phyloP scores from a whole-genome alignment of 768 basidiomycete species.

The Tulasnella sp. region DNA sequence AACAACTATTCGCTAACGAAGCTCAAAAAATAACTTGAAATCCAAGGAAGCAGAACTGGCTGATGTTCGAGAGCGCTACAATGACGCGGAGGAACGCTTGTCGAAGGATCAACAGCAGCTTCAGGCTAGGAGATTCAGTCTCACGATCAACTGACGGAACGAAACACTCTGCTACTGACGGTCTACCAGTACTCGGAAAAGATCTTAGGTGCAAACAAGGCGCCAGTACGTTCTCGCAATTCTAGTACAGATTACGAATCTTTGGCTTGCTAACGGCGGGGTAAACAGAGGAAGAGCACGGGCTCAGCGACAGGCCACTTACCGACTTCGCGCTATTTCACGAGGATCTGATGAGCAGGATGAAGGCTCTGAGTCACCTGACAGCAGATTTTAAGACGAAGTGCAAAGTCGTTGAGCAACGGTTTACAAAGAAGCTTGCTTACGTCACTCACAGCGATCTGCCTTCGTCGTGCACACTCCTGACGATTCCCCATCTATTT shows the following conservation, averaged over 20 bases:
- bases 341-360: conserved; percentile 79
- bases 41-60: conserved; percentile 58
- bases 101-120: conserved; percentile 72
- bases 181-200: conserved; percentile 94
- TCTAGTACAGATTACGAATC: background rate
- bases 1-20: background rate
- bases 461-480: background rate
- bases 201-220: conserved; percentile 83
- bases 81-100: conserved; percentile 69
- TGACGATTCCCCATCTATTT: background rate
- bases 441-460: conserved; percentile 21
- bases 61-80: conserved; percentile 46
- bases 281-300: conserved; percentile 29
- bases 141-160: conserved; percentile 84
- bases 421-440: conserved; percentile 58
- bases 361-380: conserved; percentile 77
- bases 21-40: conserved; percentile 36
- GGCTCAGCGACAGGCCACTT: conserved; percentile 81
- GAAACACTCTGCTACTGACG: conserved; percentile 81
- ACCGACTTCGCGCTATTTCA: conserved; percentile 92
- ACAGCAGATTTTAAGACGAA: conserved; percentile 80
- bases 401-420: conserved; percentile 64
- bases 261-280: background rate
- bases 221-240: conserved; percentile 43
- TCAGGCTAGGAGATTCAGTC: conserved; percentile 67